Evolutionary conservation across 495 filamentous ascomycete genomes (phyloP).

Genomic region (Trichoderma asperelloides): DNA sequence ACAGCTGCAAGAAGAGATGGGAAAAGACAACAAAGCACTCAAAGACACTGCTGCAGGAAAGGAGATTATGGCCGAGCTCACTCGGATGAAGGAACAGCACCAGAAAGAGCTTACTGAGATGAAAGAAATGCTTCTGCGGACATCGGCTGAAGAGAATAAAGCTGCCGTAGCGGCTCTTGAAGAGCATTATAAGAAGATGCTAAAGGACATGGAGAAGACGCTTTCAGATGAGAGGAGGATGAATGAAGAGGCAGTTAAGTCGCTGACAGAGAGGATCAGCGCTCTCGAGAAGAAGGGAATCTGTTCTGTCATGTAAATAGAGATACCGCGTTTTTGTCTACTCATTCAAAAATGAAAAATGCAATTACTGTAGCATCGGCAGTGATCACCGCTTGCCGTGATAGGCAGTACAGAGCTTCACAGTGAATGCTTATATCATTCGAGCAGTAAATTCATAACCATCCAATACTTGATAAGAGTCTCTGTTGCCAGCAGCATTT

Average conservation of each 20-base stretch:
- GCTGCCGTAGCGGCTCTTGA: not conserved
- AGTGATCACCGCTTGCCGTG: no score
- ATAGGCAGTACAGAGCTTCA: no score
- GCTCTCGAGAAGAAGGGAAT: not conserved
- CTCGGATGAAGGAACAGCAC: not conserved
- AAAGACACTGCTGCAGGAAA: not conserved
- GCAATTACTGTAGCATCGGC: no score
- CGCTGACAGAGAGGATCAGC: not conserved
- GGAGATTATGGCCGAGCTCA: not conserved
- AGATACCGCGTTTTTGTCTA: no score
- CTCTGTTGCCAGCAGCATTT: no score
- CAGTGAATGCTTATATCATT: no score
- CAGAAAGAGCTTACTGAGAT: not conserved
- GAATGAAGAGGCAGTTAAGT: not conserved
- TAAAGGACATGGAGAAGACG: not conserved
- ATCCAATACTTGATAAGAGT: no score
- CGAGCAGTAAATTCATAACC: no score
- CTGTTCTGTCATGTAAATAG: not conserved
- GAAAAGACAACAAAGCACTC: not conserved
- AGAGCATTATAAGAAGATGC: not conserved
- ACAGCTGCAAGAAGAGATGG: not conserved
- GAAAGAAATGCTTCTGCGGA: not conserved
- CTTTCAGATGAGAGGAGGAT: not conserved
- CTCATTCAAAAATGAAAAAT: no score
- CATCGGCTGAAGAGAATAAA: not conserved